Evolutionary conservation across 139 green algal genomes (phyloP).

Genomic region (Microglena sp.): DNA sequence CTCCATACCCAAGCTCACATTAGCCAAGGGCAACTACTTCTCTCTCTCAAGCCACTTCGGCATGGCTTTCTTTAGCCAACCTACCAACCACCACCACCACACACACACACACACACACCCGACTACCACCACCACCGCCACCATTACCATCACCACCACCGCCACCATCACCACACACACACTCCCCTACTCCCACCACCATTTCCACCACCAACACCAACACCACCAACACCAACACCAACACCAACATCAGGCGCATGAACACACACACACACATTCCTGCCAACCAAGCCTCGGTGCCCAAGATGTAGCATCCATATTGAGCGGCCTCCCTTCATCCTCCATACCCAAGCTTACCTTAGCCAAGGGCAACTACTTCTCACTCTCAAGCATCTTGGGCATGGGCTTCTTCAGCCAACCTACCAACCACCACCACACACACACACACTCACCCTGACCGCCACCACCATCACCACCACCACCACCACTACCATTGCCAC

Average conservation of each 20-base stretch:
- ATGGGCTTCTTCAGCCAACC: too few relatives aligned
- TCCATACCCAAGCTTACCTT: not conserved
- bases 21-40: slow-evolving; percentile 40
- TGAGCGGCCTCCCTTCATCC: not conserved
- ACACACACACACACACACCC: too few relatives aligned
- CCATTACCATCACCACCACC: not conserved
- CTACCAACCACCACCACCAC: too few relatives aligned
- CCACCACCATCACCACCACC: too few relatives aligned
- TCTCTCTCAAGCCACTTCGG: too few relatives aligned
- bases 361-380: slow-evolving; percentile 41
- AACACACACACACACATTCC: not conserved
- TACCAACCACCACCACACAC: too few relatives aligned
- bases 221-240: not conserved
- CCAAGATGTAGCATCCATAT: slow-evolving; percentile 18
- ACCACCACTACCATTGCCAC: too few relatives aligned
- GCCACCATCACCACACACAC: not conserved
- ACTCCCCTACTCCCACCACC: not conserved
- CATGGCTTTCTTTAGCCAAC: too few relatives aligned
- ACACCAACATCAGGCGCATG: not conserved
- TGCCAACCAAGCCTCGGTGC: slow-evolving; percentile 18
- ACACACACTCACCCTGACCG: too few relatives aligned
- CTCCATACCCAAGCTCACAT: too few relatives aligned
- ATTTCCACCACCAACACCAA: not conserved
- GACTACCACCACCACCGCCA: not conserved
- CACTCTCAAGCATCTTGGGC: too few relatives aligned